Evolutionary conservation across 768 basidiomycete species (phyloP).

Genomic region (Phaffia tasmanica): DNA sequence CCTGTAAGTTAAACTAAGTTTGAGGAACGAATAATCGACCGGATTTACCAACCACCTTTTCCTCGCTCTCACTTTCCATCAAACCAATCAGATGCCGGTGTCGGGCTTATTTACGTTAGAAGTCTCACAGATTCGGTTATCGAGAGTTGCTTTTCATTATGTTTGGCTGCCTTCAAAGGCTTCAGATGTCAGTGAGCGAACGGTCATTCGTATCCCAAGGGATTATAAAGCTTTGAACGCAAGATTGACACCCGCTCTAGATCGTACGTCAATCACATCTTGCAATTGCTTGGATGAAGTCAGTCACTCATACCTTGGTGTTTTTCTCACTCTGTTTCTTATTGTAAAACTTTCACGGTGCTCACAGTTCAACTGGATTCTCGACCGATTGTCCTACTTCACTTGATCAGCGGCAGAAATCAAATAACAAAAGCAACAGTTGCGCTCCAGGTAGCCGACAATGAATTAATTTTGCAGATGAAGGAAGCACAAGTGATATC

Average conservation of each 20-base stretch:
- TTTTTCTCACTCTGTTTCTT: not conserved
- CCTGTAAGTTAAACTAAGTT: slow-evolving; percentile 48
- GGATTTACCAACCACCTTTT: not conserved
- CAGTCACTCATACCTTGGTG: too few species aligned
- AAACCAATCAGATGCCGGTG: slow-evolving; percentile 50
- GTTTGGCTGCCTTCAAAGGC: slow-evolving; percentile 26
- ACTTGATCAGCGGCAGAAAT: slow-evolving; percentile 31
- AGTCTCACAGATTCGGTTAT: slow-evolving; percentile 54
- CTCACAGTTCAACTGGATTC: slow-evolving; percentile 32
- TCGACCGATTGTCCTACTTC: slow-evolving; percentile 31
- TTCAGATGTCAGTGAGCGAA: slow-evolving; percentile 26
- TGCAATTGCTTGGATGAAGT: too few species aligned
- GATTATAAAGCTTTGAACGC: slow-evolving; percentile 57
- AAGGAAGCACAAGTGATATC: slow-evolving; percentile 1
- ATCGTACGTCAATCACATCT: slow-evolving; percentile 28
- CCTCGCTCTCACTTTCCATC: not conserved
- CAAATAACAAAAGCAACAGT: slow-evolving; percentile 27
- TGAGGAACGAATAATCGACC: not conserved
- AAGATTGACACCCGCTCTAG: slow-evolving; percentile 40
- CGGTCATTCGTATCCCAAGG: slow-evolving; percentile 51
- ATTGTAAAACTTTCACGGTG: not conserved
- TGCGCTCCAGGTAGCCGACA: not conserved
- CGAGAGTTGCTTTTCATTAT: slow-evolving; percentile 59
- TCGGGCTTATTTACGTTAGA: slow-evolving; percentile 60
- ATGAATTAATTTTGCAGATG: slow-evolving; percentile 10